Evolutionary conservation across 345 rosid species (phyloP), one percentile per base, ranked within the genome.

Genomic region (Odontarrhena argentea): DNA sequence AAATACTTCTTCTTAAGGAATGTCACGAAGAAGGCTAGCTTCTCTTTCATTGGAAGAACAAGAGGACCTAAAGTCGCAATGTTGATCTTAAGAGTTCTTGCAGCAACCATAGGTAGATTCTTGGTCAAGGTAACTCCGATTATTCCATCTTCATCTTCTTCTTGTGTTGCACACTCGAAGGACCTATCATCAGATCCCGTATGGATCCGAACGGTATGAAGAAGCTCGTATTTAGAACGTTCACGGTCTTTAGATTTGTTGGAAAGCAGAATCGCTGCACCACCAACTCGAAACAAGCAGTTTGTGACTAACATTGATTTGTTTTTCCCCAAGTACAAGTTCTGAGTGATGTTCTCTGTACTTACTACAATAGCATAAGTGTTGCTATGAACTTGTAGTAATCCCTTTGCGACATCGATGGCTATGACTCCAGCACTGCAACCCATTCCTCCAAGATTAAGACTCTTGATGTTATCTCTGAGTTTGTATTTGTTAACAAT

Each of bases 31-130:
- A 88, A 80, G 11, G 77, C 73, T 32, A 86, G 79, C 53, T 85
- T 86, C 75, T 88, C 86, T 0, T 86, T 84, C 62, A 81, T 14
- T 1, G 95, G 89, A 18, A 88, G 89, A 41, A 88, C 85, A 15
- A 84, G 74, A 2, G 87, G 95, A 9, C 89, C 91, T 0, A 88
- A 71, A 2, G 80, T 80, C 0, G 87, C 80, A 62, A 88, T 84
- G 35, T 84, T 88, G 7, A 81, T 80, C 79, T 82, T 83, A 7
- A 88, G 68, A 10, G 89, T 83, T 38, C 86, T 84, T 7, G 86
- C 92, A 0, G 89, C 92, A 1, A 83, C 84, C 1, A 74, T 70
- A 73, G 83, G 85, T 34, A 88, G 79, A 65, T 88, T 85, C 74
- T 83, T 88, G 3, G 92, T 82, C 63, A 88, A 80, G 1, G 83